These are phyloP conservation scores for Goffeauzyma gilvescens DNA, from an alignment of 768 basidiomycete genomes.

Conservation along the genomic window DNA sequence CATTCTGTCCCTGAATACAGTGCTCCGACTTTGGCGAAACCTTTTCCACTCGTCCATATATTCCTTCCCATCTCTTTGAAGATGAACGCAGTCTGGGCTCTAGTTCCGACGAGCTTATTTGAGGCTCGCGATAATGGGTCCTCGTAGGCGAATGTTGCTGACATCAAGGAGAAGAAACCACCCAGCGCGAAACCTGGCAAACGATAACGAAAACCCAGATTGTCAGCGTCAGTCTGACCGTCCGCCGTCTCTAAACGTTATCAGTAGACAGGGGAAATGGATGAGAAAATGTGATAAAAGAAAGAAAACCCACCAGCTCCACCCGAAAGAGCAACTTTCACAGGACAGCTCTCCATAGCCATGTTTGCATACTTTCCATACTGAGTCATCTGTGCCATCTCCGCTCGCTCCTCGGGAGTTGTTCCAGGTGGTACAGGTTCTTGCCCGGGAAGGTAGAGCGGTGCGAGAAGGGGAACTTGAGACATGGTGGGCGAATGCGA, in stretches of 20 bases:
- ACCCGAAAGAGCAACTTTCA: slow-evolving; percentile 64
- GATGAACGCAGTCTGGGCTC: slow-evolving; percentile 63
- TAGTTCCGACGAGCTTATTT: slow-evolving; percentile 24
- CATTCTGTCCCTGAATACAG: slow-evolving; percentile 91
- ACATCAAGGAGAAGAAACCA: slow-evolving; percentile 92
- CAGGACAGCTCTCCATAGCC: slow-evolving; percentile 70
- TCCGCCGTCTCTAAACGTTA: too few relatives aligned
- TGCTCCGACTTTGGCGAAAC: slow-evolving; percentile 85
- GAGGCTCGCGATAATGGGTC: slow-evolving; percentile 47
- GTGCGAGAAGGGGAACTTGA: slow-evolving; percentile 37
- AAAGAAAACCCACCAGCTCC: slow-evolving; percentile 48
- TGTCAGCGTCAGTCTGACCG: too few relatives aligned
- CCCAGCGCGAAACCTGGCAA: slow-evolving; percentile 67
- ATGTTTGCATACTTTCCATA: slow-evolving; percentile 51
- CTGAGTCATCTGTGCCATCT: slow-evolving; percentile 50
- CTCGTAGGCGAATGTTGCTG: slow-evolving; percentile 81
- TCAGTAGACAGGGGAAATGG: background rate
- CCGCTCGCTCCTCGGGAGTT: slow-evolving; percentile 56
- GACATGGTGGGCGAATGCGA: slow-evolving; percentile 2
- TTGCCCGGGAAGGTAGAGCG: slow-evolving; percentile 64
- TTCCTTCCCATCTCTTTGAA: slow-evolving; percentile 86
- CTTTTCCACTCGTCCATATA: slow-evolving; percentile 76
- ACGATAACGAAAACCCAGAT: too few relatives aligned
- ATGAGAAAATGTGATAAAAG: slow-evolving; percentile 1
- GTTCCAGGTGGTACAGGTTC: slow-evolving; percentile 61